Evolutionary conservation across 2,329 filamentous ascomycete species (phyloP).

Genomic region (Trichoderma polysporum): DNA sequence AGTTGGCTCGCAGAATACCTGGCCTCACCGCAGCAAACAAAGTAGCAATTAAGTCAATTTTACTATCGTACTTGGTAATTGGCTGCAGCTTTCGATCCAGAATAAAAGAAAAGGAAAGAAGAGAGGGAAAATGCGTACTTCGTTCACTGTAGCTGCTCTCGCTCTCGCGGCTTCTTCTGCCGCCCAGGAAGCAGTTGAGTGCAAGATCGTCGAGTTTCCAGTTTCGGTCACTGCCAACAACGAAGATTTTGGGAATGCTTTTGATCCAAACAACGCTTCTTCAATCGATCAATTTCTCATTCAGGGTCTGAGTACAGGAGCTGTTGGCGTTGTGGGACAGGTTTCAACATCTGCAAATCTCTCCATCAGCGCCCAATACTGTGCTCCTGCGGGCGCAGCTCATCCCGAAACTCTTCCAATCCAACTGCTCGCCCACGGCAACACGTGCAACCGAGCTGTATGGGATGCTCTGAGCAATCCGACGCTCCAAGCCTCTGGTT

Average conservation of each 20-base stretch:
- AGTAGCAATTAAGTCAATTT: no score
- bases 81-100: background rate
- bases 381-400: background rate
- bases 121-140: background rate
- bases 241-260: background rate
- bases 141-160: background rate
- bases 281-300: background rate
- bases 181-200: background rate
- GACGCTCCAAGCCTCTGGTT: background rate
- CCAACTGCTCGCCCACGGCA: background rate
- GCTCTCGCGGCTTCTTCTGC: background rate
- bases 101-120: background rate
- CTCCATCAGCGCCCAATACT: constrained; percentile 6
- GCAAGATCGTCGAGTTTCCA: background rate
- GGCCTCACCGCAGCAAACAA: no score
- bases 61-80: no score
- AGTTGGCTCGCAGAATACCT: no score
- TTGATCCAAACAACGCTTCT: background rate
- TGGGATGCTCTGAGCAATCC: background rate
- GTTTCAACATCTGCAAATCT: background rate
- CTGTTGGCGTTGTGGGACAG: background rate
- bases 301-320: background rate
- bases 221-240: background rate
- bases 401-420: background rate
- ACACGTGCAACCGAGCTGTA: background rate